phyloP scores from a whole-genome alignment of 1,284 basidiomycete species.

The Leccinum subfulvum region DNA sequence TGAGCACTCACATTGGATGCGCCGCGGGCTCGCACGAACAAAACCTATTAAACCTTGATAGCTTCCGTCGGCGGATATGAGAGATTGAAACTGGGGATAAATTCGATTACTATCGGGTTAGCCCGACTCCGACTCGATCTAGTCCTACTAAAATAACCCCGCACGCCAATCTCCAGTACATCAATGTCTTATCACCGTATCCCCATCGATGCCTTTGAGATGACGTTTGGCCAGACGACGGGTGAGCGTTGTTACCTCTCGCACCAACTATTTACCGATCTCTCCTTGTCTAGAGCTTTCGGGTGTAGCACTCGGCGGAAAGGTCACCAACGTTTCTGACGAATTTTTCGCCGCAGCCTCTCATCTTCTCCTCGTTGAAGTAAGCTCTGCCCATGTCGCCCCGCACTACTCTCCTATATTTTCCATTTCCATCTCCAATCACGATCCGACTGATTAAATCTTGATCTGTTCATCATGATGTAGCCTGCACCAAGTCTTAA shows the following conservation, averaged over 20 bases:
- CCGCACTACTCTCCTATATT: neutral
- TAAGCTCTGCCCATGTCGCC: constrained; percentile 35
- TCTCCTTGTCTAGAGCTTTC: constrained; percentile 70
- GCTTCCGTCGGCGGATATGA: neutral
- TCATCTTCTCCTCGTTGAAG: constrained; percentile 83
- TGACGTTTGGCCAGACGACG: constrained; percentile 54
- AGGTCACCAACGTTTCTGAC: constrained; percentile 80
- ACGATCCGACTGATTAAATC: neutral
- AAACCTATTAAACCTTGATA: neutral
- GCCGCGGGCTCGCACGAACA: neutral
- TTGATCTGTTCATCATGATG: neutral
- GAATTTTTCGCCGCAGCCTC: constrained; percentile 93
- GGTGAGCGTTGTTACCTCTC: neutral
- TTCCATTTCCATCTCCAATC: neutral
- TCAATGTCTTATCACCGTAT: constrained; percentile 25
- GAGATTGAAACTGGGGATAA: neutral
- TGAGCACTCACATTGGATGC: neutral
- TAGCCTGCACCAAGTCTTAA: constrained; percentile 82
- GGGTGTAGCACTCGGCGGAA: constrained; percentile 80
- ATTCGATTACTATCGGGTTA: neutral
- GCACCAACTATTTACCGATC: neutral
- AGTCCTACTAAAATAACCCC: neutral
- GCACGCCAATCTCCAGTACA: neutral
- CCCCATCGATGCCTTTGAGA: constrained; percentile 24
- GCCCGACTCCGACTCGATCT: neutral